Base-by-base conservation (phyloP, 257 asterid species). In the Buddleja alternifolia region DNA sequence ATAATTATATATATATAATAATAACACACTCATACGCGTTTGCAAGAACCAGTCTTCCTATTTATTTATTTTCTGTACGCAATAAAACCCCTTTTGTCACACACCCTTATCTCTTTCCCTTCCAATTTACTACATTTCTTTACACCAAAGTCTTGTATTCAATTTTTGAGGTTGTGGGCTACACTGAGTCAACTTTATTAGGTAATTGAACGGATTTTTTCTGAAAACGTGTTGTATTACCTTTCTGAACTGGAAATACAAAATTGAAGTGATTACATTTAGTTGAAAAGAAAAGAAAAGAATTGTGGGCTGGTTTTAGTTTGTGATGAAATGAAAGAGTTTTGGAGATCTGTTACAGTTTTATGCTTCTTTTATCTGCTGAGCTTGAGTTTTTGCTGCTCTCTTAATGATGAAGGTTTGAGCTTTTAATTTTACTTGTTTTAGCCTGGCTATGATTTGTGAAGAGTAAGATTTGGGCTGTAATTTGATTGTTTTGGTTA, bases 361-460 rank as follows among this genome's bases (percentile, higher is more conserved):
- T 14, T 75, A 1, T 67, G 57, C 75, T 37, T 21, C 69, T 51
- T 78, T 75, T 61, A 41, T 62, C 59, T 73, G 54, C 71, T 75
- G 17, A 62, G 23, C 47, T 72, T 75, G 0, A 63, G 60, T 16
- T 47, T 51, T 24, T 82, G 82, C 73, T 70, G 39, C 46, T 78
- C 78, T 63, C 84, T 82, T 46, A 82, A 82, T 59, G 78, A 79
- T 72, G 96, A 92, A 86, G 98, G 98, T 92, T 74, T 19, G 75
- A 7, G 16, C 46, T 57, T 36, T 29, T 1, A 29, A 5, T 29
- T 71, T n/a, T 60, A 15, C 8, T 16, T 60, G 41, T 11, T n/a
- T 20, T 52, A 4, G 10, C 15, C 66, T 72, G 55, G n/a, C 15
- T 36, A 2, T 17, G 23, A 25, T 10, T 44, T 44, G 29, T n/a